Evolutionary conservation across 179 eudicot species (phyloP), one percentile per base, ranked within the genome.

Genomic region (Amaranthus tricolor): DNA sequence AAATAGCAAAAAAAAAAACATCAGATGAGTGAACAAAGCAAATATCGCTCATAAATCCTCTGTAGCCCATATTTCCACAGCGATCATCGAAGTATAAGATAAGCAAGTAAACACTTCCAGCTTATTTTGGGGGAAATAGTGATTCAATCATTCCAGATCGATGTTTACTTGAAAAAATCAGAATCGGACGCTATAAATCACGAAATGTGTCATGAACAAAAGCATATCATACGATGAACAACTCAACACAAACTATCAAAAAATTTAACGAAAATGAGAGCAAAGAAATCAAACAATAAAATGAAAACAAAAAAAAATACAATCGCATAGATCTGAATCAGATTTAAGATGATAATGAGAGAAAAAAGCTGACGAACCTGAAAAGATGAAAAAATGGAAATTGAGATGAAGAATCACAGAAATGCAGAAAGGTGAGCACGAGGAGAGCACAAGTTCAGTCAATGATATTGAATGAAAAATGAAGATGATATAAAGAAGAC

Each of bases 391-490:
- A 24, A 51, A 65, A 57, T 48, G 12, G 11, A 45, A 19, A 7
- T 16, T 40, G 72, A 56, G 47, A 20, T 40, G 72, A 56, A 53
- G 61, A 70, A 65, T 59, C 79, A 57, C 74, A 55, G 56, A 57
- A 68, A 52, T 31, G 62, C 20, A 54, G 50, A 60, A 72, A 49
- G 56, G 57, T 17, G 24, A 57, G 62, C 73, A 64, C 67, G 73
- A 69, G 84, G 54, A 44, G 21, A 66, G 45, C 79, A 76, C 83
- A 21, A 73, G 64, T 62, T 63, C 63, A 54, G 68, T 58, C 60
- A 48, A 3, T 47, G 20, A 49, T 43, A 11, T 16, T 50, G 21
- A 3, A 5, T 9, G 57, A 40, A 2, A 20, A 56, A 58, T 51
- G 76, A 21, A 11, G 56, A 31, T 44, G 53, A 48, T 17, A 54